Evolutionary conservation across 2,329 filamentous ascomycete genomes (phyloP), one percentile per base, ranked within the genome.

Genomic region (Penicillium decumbens): DNA sequence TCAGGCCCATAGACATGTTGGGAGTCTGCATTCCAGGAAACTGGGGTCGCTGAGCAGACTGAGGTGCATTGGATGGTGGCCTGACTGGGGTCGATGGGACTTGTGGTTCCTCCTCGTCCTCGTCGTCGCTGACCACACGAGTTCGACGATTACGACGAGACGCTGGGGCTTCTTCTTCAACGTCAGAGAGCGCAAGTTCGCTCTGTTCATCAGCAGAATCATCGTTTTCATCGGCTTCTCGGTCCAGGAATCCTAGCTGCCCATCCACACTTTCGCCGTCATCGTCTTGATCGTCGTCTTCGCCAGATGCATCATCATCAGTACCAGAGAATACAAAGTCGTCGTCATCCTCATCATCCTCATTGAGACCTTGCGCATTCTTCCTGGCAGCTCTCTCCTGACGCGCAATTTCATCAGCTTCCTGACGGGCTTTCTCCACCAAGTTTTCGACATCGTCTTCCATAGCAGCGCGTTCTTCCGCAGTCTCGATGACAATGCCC

Each of bases 391-490:
- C 83, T 25, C 81, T 85, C 55, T 98, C 93, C 42, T 83, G 77
- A 60, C 86, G 82, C 70, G 85, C 86, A 43, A 97, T 84, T 58
- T 87, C 84, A 39, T 87, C 81, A 1, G 85, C 91, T 65, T 97
- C 89, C 53, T 83, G 78, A 49, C 90, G 80, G 18, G 91, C 92
- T 61, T 85, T 90, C 41, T 92, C 86, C 24, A 97, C 81, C 52
- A 97, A 80, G 62, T 96, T 87, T 60, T 97, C 93, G 10, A 95
- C 83, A 51, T 91, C 83, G 49, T 87, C 83, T 68, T 89, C 82
- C 65, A 95, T 87, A 29, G 82, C 81, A 64, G 91, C 87, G 18
- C 88, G 83, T 67, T 98, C 91, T 69, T 96, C 92, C 2, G 85
- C 82, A 0, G 88, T 95, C 67, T 91, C 86, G 15, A 97, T 77